Evolutionary conservation across 352 stramenopile species (phyloP).

Genomic region (Phytophthora foliorum): DNA sequence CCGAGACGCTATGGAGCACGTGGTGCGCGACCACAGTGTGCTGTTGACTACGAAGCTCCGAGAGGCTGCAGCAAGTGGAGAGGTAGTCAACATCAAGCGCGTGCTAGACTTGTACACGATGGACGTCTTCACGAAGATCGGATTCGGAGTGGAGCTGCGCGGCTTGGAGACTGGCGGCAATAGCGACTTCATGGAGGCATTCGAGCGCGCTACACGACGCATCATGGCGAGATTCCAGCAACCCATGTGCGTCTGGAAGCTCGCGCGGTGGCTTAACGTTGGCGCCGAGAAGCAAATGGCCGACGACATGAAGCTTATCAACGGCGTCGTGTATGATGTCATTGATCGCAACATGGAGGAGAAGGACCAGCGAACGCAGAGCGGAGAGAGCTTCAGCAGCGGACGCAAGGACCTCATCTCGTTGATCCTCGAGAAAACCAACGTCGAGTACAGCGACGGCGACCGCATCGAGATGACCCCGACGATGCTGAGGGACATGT

Average conservation of each 20-base stretch:
- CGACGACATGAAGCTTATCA: conserved; percentile 38
- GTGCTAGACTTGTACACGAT: conserved; percentile 71
- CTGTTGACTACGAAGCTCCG: conserved; percentile 42
- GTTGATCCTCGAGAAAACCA: conserved; percentile 45
- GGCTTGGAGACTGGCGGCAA: conserved; percentile 46
- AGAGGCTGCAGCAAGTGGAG: conserved; percentile 1
- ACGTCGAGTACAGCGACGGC: conserved; percentile 20
- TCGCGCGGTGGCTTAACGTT: conserved; percentile 41
- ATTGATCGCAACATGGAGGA: conserved; percentile 27
- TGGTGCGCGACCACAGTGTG: conserved; percentile 52
- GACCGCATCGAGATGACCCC: conserved; percentile 30
- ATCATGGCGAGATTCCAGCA: conserved; percentile 53
- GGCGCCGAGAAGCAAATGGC: conserved; percentile 37
- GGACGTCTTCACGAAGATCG: conserved; percentile 79
- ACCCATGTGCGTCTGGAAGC: conserved; percentile 49
- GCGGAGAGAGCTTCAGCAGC: conserved; percentile 20
- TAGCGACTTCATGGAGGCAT: conserved; percentile 45
- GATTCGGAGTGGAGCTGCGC: conserved; percentile 69
- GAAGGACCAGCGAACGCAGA: conserved; percentile 12
- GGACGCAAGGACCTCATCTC: conserved; percentile 50
- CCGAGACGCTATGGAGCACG: conserved; percentile 54
- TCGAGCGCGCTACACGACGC: conserved; percentile 39
- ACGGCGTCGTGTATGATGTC: conserved; percentile 34
- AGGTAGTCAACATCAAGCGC: conserved; percentile 55
- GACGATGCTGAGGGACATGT: conserved; percentile 66